Base-by-base conservation (phyloP, 306 rosid genomes). In the Carpinus fangiana region DNA sequence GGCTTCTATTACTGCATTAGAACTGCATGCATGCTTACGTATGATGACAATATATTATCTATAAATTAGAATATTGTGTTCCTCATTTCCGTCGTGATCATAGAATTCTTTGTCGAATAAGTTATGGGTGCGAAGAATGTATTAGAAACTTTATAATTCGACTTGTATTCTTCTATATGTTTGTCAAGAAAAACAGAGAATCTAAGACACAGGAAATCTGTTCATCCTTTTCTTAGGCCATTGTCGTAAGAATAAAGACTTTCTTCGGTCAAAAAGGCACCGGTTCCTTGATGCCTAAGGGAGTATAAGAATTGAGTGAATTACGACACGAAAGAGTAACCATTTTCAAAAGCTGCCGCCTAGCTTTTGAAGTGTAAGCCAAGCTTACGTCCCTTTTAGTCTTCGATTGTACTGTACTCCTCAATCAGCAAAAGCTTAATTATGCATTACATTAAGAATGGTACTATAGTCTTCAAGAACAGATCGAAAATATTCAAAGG, bases 181-280 rank as follows among this genome's bases (percentile, higher is more conserved):
- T 41, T 41, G 45, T 41, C 45, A 41, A 41, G 0, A 5, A 41
- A 5, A 41, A 41, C 45, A 41, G 45, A 41, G 45, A 41, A 38
- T 38, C 43, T 38, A 38, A 34, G 38, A 34, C 38, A 36, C 38
- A 2, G 6, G 43, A 38, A 0, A 38, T 38, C 45, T 41, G 45
- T 41, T 41, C 45, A 0, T 41, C 45, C 0, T 41, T 41, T 41
- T 41, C 45, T 6, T 41, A 59, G 6, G 14, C 34, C 7, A 36
- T 53, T 34, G 71, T 54, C 16, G 41, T 34, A 65, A 66, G 77
- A 82, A 75, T 18, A 43, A 21, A 72, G 82, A 47, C 60, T 43
- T 81, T 53, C 4, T 14, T 18, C 13, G 76, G 85, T 86, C 87
- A 83, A 86, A 62, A 80, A 48, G 75, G 56, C 51, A 55, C 23